Conservation (phyloP, 192 early-diverging fungal genomes). For the Spizellomyces sp. region DNA sequence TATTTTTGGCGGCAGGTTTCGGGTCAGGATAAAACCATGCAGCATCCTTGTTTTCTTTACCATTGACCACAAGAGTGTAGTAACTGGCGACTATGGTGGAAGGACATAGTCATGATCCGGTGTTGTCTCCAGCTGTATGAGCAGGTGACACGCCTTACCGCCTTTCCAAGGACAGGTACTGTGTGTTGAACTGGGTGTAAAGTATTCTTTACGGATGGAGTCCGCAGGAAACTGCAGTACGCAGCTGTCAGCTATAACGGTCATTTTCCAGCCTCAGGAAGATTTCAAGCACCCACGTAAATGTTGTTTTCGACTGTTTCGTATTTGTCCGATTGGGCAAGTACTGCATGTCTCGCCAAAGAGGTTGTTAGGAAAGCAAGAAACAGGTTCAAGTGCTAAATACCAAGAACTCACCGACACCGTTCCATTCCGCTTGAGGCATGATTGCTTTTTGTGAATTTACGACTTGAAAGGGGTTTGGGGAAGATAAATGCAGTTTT, state of each 20-base stretch:
- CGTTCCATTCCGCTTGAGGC: conserved; percentile 25
- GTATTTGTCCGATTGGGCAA: conserved; percentile 42
- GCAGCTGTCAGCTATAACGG: neutral
- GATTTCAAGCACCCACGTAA: conserved; percentile 14
- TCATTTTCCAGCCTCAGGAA: neutral
- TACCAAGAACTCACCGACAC: conserved; percentile 13
- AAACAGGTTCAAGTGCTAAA: neutral
- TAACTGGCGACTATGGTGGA: conserved; percentile 21
- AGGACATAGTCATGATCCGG: neutral
- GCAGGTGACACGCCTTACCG: no score
- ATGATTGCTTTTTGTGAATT: conserved; percentile 21
- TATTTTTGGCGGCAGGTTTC: conserved; percentile 50
- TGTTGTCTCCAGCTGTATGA: no score
- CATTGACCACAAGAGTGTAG: conserved; percentile 47
- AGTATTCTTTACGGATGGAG: conserved; percentile 44
- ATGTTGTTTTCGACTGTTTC: conserved; percentile 49
- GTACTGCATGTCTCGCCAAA: conserved; percentile 21
- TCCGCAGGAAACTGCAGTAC: conserved; percentile 38
- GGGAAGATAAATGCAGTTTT: no score
- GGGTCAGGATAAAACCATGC: conserved; percentile 53
- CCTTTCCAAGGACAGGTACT: conserved; percentile 54
- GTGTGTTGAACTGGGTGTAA: conserved; percentile 37
- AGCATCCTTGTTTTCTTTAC: conserved; percentile 48
- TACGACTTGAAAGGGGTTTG: no score
- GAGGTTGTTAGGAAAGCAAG: neutral